Evolutionary conservation across 164 flowering plant genomes (phyloP).

Genomic region (Euptelea pleiosperma): DNA sequence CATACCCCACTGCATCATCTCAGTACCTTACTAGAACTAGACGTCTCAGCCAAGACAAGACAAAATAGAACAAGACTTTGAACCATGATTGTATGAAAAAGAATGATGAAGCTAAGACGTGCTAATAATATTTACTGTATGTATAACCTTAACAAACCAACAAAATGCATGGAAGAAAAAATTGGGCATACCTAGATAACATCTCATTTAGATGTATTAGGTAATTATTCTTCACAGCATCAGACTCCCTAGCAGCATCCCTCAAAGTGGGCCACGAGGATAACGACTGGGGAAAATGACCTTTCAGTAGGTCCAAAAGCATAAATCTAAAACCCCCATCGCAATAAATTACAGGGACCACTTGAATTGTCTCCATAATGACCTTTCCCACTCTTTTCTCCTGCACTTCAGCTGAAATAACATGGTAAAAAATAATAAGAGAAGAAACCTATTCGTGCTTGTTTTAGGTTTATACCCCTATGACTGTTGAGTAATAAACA

Average conservation of each 20-base stretch:
- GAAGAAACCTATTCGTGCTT: not conserved
- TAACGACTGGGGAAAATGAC: conserved; percentile 22
- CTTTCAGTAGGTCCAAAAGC: conserved; percentile 22
- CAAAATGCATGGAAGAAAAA: conserved; percentile 2
- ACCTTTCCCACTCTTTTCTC: conserved; percentile 25
- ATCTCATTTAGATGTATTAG: conserved; percentile 23
- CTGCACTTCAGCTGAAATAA: conserved; percentile 21
- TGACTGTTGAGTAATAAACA: not conserved
- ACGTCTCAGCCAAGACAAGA: no score
- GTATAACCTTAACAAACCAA: no score
- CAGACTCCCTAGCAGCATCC: conserved; percentile 22
- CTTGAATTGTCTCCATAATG: conserved; percentile 22
- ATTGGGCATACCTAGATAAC: conserved; percentile 17
- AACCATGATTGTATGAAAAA: no score
- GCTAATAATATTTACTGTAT: no score
- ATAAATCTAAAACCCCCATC: conserved; percentile 26
- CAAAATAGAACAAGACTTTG: no score
- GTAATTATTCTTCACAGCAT: conserved; percentile 18
- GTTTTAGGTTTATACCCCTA: not conserved
- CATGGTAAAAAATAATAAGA: conserved; percentile 3
- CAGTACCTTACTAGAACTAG: no score
- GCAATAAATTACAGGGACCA: conserved; percentile 27
- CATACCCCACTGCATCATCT: no score
- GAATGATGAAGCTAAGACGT: no score
- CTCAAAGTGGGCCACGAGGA: conserved; percentile 23